Evolutionary conservation across 1,284 basidiomycete species (phyloP).

Genomic region (Ganoderma multipileum): DNA sequence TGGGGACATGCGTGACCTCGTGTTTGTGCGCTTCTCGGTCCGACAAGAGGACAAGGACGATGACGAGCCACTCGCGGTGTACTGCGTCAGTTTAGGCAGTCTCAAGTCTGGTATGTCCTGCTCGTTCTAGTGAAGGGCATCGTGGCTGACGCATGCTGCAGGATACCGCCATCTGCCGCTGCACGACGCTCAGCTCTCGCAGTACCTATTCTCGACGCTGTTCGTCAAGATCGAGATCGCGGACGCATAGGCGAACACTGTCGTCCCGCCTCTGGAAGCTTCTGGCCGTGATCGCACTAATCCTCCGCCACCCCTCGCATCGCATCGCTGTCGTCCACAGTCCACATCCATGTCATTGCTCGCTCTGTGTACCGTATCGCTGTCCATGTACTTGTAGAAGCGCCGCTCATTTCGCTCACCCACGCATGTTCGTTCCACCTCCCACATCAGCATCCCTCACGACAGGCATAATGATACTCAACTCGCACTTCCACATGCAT

Average conservation of each 20-base stretch:
- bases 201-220: slow-evolving; percentile 88
- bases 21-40: slow-evolving; percentile 84
- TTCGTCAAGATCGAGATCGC: slow-evolving; percentile 72
- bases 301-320: neutral
- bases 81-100: slow-evolving; percentile 73
- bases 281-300: neutral
- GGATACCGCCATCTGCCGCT: slow-evolving; percentile 90
- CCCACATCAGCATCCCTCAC: neutral
- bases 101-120: slow-evolving; percentile 67
- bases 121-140: neutral
- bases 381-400: neutral
- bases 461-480: neutral
- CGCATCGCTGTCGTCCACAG: neutral
- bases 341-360: neutral
- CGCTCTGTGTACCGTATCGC: neutral
- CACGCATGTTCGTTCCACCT: neutral
- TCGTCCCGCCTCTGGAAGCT: no score
- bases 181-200: slow-evolving; percentile 82
- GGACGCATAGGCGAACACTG: slow-evolving; percentile 36
- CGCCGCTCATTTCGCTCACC: neutral
- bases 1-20: slow-evolving; percentile 80
- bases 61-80: slow-evolving; percentile 73
- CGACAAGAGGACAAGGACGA: slow-evolving; percentile 68
- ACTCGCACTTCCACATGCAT: neutral
- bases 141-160: slow-evolving; percentile 37